Base-by-base conservation (phyloP, 75 land plant species). In the Cupressus sempervirens region DNA sequence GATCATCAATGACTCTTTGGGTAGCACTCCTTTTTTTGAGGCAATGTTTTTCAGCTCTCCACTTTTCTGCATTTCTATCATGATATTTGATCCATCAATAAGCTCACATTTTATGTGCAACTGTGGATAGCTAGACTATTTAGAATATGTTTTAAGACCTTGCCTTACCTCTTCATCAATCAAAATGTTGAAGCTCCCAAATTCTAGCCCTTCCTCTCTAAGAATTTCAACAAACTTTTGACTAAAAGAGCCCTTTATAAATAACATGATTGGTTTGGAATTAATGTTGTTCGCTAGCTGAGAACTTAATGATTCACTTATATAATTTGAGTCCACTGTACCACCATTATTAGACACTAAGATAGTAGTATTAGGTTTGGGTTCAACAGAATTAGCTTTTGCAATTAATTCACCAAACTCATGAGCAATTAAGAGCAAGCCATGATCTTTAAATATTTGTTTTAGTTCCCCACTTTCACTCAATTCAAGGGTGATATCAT, bases 111-210 rank as follows among this genome's bases (percentile, higher is more conserved):
- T 91, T 48, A 91, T 87, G 68, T 94, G 94, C 29, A 96, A 84
- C 81, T 96, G 98, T 7, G 98, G 98, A 65, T 88, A 96, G 83
- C 95, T 96, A 34, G 96, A 91, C 98, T 96, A 96, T 83, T 96
- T 96, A 67, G 97, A 94, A 86, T 82, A 92, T 54, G 90, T 90
- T 85, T 96, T 96, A 29, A 94, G 88, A 20, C 96, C 95, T 88
- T 94, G 96, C 14, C 96, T 87, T 2, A 96, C 93, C 80, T 90
- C 92, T 35, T 94, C 95, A 85, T 96, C 96, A 45, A 89, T 62
- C 46, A 96, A 87, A 84, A 96, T 92, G 82, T 94, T 92, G 82
- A 94, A 96, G 86, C 86, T 93, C 35, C 86, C 89, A 86, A 91
- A 92, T 29, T 92, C 88, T 26, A 94, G 86, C 23, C 90, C 91